phyloP scores from a whole-genome alignment of 495 filamentous ascomycete species.

The Aspergillus nidulans region DNA sequence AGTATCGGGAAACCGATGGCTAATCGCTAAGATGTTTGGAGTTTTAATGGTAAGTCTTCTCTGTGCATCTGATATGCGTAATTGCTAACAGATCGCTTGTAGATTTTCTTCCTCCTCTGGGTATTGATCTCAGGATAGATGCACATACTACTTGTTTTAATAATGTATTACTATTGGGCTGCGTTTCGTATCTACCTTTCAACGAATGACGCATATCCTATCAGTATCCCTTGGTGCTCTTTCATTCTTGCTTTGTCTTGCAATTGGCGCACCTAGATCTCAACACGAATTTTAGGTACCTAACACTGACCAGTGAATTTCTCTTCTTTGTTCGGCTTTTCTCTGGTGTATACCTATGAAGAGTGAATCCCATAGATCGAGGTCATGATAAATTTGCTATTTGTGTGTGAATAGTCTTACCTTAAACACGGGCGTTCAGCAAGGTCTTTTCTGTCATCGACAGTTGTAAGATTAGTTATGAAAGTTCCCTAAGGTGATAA shows the following conservation, averaged over 20 bases:
- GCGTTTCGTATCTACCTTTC: neutral
- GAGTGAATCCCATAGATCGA: neutral
- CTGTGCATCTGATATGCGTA: slow-evolving; percentile 37
- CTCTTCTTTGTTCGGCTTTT: neutral
- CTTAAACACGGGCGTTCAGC: too few species aligned
- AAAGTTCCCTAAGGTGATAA: too few species aligned
- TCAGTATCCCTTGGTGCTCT: neutral
- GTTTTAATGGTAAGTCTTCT: slow-evolving; percentile 60
- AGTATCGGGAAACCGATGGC: slow-evolving; percentile 90
- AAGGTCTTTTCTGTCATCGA: too few species aligned
- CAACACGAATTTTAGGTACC: neutral
- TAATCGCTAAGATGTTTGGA: slow-evolving; percentile 99
- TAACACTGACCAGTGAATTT: neutral
- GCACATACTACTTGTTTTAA: slow-evolving; percentile 18
- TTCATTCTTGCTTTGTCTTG: neutral
- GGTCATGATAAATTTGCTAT: neutral
- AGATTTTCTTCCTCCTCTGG: slow-evolving; percentile 59
- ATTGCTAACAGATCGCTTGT: neutral
- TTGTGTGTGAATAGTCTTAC: neutral
- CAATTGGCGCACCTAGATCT: slow-evolving; percentile 14
- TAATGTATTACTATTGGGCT: slow-evolving; percentile 39
- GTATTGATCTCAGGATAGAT: slow-evolving; percentile 53
- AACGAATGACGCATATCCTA: slow-evolving; percentile 3
- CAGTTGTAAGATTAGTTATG: too few species aligned
- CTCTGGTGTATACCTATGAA: neutral